Evolutionary conservation across 192 early-diverging fungal species (phyloP), one percentile per base, ranked within the genome.

Genomic region (Gaertneriomyces semiglobifer): DNA sequence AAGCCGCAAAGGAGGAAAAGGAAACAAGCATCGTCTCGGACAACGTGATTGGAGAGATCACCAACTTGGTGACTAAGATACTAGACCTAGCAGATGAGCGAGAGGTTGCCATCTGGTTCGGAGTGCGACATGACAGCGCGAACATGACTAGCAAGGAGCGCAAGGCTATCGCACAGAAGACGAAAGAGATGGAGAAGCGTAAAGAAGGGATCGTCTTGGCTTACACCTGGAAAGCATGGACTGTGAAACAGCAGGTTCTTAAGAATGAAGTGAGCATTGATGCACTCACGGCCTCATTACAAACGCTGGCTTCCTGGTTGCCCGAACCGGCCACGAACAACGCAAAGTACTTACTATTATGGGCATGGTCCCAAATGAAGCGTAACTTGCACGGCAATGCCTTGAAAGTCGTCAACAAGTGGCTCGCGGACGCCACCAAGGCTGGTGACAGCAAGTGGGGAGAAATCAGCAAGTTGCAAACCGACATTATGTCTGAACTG

Each of bases 111-210:
- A 69, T 74, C 51, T 89, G 83, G 72, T 86, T 85, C 71, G 88
- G 87, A 7, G 67, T 85, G 9, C 76, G 86, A 60, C 80, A 70
- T 10, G 80, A 83, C 73, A 62, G 69, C 74, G 68, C 76, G 0
- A 63, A 59, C 45, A 83, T 80, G 42, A 82, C 85, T 14, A 81
- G 76, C 67, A 60, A 74, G 56, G 79, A 80, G 73, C 47, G 44
- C 43, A 81, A 90, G 74, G 80, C 83, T 46, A 44, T 45, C 12
- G 52, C 53, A 19, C 74, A 80, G 69, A 53, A 75, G 53, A 80
- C 79, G 73, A 83, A 92, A 75, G 88, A 90, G 46, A 88, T 88
- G 58, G 93, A 95, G 19, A 70, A 80, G 45, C 86, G 82, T 53
- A 91, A 90, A 74, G 77, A 79, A 8, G 83, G 84, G 38, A 68